Base-by-base conservation (phyloP, 352 stramenopile species). In the Phytophthora gonapodyides region DNA sequence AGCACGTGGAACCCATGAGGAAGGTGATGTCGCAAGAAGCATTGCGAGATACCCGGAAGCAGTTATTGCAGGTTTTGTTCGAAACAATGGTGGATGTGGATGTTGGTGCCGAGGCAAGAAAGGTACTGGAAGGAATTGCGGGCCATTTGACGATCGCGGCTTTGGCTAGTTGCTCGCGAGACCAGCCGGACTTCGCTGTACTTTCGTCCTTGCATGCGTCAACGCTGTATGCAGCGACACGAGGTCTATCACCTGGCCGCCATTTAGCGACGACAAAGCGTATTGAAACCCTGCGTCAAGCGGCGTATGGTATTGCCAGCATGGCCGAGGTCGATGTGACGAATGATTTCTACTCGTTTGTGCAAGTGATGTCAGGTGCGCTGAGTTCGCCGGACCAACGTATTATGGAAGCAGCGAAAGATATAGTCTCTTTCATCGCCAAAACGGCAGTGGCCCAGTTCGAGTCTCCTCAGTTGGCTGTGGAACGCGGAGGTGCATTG, bases 1-100 rank as follows among this genome's bases (percentile, higher is more conserved):
- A 69, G 36, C 37, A 71, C 50, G 61, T 71, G 31, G 55, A 72
- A 41, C 73, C 64, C n/a, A 73, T 76, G 71, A 76, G 40, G 52
- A 71, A 71, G 44, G 77, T 85, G 10, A 62, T 82, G 40, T 78
- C 73, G 8, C 75, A 83, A 31, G 82, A 88, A 38, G 78, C 75
- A 17, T 68, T 88, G 43, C 52, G 75, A 40, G 50, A 67, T 7
- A 74, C 76, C 21, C 81, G 80, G 5, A 79, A 78, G 38, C 51
- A 86, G 10, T 42, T 95, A 33, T 54, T 95, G 10, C 56, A 78
- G 7, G 72, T 86, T 38, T 66, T 96, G 13, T 87, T 93, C 19
- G 84, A 93, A 37, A 79, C 76, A 11, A 76, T 88, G 59, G 79
- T 89, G 37, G 88, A 96, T 59, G 58, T 88, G 33, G 88, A 96